Percentiles rank a stretch among this genome's conserved stretches.
Conservation (phyloP, 2,329 filamentous ascomycete species). For the Lojkania enalia region DNA sequence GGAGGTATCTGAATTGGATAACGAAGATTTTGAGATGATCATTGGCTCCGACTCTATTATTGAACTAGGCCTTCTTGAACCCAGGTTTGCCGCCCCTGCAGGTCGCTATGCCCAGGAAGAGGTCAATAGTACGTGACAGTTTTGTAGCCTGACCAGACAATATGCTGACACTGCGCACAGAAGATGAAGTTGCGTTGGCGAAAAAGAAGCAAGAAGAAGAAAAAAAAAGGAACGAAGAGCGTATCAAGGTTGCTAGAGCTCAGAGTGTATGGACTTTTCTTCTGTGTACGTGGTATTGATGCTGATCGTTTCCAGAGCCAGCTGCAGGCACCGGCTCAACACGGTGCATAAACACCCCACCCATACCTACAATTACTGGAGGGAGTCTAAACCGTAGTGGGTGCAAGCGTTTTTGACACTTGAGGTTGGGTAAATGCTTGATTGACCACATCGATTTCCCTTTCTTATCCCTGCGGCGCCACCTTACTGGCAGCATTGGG, state of each 20-base stretch:
- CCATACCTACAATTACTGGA: too few species aligned
- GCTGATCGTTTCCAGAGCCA: too few species aligned
- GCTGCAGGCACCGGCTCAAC: too few species aligned
- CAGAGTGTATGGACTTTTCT: too few species aligned
- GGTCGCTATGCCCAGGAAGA: background rate
- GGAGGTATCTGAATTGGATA: background rate
- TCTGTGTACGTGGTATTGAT: too few species aligned
- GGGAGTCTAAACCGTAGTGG: too few species aligned
- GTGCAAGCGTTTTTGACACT: too few species aligned
- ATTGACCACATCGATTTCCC: too few species aligned
- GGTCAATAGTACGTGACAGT: background rate
- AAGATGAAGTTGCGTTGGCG: background rate
- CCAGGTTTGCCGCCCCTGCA: background rate
- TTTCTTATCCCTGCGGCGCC: too few species aligned
- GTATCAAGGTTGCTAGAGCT: background rate
- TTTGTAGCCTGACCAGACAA: background rate
- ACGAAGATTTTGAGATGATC: background rate
- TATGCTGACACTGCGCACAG: background rate
- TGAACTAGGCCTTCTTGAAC: background rate
- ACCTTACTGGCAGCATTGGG: too few species aligned
- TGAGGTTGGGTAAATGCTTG: too few species aligned
- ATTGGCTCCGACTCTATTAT: background rate
- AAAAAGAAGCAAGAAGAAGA: background rate
- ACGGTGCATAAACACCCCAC: too few species aligned
- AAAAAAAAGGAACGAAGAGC: background rate